phyloP scores from a whole-genome alignment of 2,329 filamentous ascomycete species.

The Phyllachora maydis region DNA sequence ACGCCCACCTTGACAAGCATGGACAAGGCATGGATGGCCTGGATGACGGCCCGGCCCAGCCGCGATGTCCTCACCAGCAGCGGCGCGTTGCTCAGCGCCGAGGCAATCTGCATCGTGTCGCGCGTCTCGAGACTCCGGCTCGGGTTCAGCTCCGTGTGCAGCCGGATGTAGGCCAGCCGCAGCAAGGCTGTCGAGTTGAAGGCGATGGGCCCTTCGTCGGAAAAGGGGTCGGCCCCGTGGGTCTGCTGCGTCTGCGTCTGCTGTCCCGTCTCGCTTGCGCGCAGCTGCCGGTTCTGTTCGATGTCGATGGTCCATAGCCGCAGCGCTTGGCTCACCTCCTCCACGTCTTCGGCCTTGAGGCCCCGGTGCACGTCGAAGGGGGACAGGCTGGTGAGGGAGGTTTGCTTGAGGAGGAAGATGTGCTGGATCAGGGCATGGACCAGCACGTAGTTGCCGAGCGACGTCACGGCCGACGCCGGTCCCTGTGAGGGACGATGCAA shows the following conservation, averaged over 20 bases:
- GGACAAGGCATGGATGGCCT: constrained; percentile 47
- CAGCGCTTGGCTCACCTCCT: constrained; percentile 32
- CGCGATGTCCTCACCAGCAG: constrained; percentile 35
- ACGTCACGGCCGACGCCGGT: constrained; percentile 28
- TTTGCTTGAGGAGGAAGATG: constrained; percentile 48
- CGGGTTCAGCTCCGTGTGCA: constrained; percentile 44
- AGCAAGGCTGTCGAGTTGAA: constrained; percentile 44
- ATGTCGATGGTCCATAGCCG: constrained; percentile 37
- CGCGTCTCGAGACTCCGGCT: constrained; percentile 42
- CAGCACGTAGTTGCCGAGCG: constrained; percentile 48
- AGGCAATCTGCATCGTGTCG: constrained; percentile 39
- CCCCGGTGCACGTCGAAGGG: constrained; percentile 27
- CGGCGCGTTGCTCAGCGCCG: constrained; percentile 35
- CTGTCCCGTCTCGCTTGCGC: constrained; percentile 24
- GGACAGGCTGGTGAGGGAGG: constrained; percentile 26
- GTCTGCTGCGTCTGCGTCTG: constrained; percentile 15
- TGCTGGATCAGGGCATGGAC: constrained; percentile 55
- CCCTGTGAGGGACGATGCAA: constrained; percentile 28
- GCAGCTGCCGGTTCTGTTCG: constrained; percentile 30
- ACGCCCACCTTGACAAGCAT: constrained; percentile 44
- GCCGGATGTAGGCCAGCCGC: constrained; percentile 39
- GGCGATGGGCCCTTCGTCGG: constrained; percentile 37
- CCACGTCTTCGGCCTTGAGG: constrained; percentile 31
- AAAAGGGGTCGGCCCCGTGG: constrained; percentile 30
- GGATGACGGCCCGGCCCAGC: constrained; percentile 42